Conservation (phyloP, 805 yeast genomes). For the Yamadazyma laniorum region DNA sequence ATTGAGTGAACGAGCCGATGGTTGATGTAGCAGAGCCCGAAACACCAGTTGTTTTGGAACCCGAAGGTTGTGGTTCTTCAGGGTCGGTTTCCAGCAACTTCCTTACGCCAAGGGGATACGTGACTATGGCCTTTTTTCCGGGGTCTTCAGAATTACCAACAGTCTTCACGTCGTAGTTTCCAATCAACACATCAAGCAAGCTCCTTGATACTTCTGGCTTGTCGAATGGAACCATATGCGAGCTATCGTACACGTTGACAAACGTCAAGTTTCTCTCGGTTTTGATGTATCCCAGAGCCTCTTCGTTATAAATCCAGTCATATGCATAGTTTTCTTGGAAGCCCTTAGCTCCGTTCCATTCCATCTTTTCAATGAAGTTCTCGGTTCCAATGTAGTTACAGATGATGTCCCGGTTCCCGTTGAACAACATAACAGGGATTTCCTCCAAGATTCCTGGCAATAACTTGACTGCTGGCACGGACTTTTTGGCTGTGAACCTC, state of each 20-base stretch:
- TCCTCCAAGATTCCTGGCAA: slow-evolving; percentile 63
- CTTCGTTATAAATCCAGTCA: slow-evolving; percentile 47
- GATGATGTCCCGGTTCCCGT: slow-evolving; percentile 85
- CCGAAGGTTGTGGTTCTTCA: slow-evolving; percentile 1
- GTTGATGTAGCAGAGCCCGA: not conserved
- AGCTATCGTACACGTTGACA: slow-evolving; percentile 68
- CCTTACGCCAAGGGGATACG: slow-evolving; percentile 31
- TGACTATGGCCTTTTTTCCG: slow-evolving; percentile 17
- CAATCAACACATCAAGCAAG: slow-evolving; percentile 53
- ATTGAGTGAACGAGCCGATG: slow-evolving; percentile 6
- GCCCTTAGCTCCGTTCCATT: slow-evolving; percentile 65
- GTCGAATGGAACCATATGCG: slow-evolving; percentile 95
- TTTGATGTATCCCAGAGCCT: slow-evolving; percentile 37
- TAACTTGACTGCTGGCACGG: slow-evolving; percentile 61
- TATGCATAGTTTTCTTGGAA: slow-evolving; percentile 31
- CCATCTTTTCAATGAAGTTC: slow-evolving; percentile 56
- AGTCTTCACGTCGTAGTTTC: slow-evolving; percentile 20
- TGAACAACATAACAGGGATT: slow-evolving; percentile 68
- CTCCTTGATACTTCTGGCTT: slow-evolving; percentile 68
- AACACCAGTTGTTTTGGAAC: not conserved
- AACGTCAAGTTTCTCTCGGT: slow-evolving; percentile 72
- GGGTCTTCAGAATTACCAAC: slow-evolving; percentile 13
- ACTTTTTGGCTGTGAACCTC: slow-evolving; percentile 48
- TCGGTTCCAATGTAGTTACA: slow-evolving; percentile 83
- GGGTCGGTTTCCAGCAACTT: slow-evolving; percentile 1